Evolutionary conservation across 345 rosid species (phyloP).

Genomic region (Cardamine chenopodiifolia): DNA sequence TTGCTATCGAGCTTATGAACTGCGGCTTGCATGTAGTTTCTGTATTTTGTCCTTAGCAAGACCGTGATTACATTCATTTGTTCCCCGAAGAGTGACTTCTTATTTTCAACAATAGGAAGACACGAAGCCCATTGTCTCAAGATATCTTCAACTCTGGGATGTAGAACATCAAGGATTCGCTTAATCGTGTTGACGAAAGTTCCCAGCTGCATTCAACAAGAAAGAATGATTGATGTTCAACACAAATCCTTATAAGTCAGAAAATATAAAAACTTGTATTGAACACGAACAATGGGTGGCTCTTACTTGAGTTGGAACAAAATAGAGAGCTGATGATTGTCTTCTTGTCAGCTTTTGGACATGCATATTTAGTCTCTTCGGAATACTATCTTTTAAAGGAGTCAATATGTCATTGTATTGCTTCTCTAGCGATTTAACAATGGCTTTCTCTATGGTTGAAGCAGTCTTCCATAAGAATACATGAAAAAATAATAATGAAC

Average conservation of each 20-base stretch:
- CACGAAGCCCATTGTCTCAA: conserved; percentile 90
- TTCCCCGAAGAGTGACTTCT: conserved; percentile 73
- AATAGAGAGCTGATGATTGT: conserved; percentile 72
- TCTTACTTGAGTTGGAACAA: conserved; percentile 80
- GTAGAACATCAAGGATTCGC: conserved; percentile 89
- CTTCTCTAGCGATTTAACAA: conserved; percentile 82
- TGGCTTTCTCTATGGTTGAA: conserved; percentile 79
- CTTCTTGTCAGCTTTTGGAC: conserved; percentile 94
- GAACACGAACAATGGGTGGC: neutral
- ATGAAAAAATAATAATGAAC: conserved; percentile 19
- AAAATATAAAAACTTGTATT: neutral
- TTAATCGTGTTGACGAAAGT: conserved; percentile 83
- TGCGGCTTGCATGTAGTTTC: conserved; percentile 87
- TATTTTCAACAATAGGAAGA: conserved; percentile 75
- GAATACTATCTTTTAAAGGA: conserved; percentile 88
- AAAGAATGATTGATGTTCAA: neutral
- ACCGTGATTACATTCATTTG: conserved; percentile 92
- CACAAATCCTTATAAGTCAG: neutral
- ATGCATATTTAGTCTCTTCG: conserved; percentile 83
- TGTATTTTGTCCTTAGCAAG: conserved; percentile 86
- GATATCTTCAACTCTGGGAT: conserved; percentile 73
- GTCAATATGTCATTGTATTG: conserved; percentile 84
- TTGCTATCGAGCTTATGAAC: conserved; percentile 87
- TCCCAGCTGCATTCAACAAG: conserved; percentile 63
- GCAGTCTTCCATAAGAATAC: conserved; percentile 55